Conservation (phyloP, 352 stramenopile genomes). For the Pythium apleroticum region DNA sequence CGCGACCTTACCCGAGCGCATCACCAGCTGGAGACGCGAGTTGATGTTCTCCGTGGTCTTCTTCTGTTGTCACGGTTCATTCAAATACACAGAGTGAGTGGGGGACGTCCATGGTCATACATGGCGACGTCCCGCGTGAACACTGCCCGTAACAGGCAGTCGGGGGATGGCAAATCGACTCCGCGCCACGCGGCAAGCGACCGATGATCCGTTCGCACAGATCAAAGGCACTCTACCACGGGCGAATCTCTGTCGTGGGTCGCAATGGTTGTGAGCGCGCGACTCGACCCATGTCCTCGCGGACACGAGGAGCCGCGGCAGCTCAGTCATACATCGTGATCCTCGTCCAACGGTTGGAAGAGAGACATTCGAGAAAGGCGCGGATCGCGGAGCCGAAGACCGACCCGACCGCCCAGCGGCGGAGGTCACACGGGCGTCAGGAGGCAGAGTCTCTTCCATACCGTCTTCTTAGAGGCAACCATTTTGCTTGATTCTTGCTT, state of each 20-base stretch:
- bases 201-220: not conserved
- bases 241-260: constrained; percentile 10
- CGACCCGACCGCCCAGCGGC: not conserved
- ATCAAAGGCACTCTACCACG: constrained; percentile 2
- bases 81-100: constrained; percentile 27
- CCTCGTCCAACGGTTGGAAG: constrained; percentile 67
- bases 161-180: not conserved
- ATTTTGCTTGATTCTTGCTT: constrained; percentile 81
- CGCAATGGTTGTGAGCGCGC: constrained; percentile 27
- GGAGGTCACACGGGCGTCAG: constrained; percentile 3
- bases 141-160: not conserved
- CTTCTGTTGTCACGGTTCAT: constrained; percentile 75
- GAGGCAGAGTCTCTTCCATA: constrained; percentile 57
- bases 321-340: constrained; percentile 25
- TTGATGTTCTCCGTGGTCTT: constrained; percentile 99
- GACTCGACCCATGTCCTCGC: not conserved
- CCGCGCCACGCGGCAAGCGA: not conserved
- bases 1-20: constrained; percentile 98
- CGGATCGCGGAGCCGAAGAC: constrained; percentile 15
- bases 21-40: constrained; percentile 98
- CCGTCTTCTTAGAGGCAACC: constrained; percentile 91
- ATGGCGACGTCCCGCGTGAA: not conserved
- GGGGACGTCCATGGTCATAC: constrained; percentile 4
- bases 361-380: constrained; percentile 21
- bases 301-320: not conserved